These are phyloP conservation scores for Aureobasidium melanogenum DNA, from an alignment of 2,329 filamentous ascomycete species.

Conservation along the genomic window DNA sequence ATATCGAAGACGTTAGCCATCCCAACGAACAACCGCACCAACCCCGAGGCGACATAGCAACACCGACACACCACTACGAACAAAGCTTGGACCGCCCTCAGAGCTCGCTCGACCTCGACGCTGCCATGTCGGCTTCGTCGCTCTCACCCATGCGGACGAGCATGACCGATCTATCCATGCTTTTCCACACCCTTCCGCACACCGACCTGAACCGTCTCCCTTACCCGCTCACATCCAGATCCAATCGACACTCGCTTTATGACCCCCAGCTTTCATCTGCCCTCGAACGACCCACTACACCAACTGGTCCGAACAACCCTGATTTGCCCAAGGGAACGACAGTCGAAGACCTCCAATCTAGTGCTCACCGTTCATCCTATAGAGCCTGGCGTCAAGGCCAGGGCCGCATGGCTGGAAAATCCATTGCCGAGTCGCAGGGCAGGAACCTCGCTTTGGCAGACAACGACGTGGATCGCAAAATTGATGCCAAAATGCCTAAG, in stretches of 20 bases:
- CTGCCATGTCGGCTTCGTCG: neutral
- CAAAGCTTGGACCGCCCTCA: neutral
- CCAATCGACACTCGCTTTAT: conserved; percentile 4
- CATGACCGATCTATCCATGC: conserved; percentile 9
- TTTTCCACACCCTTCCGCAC: conserved; percentile 9
- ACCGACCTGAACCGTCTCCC: neutral
- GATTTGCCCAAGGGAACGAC: neutral
- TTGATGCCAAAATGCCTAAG: conserved; percentile 54
- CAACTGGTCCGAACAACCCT: neutral
- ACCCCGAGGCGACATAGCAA: neutral
- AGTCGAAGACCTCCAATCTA: conserved; percentile 18
- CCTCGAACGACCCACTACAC: conserved; percentile 2
- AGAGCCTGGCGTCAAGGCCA: conserved; percentile 42
- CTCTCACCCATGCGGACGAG: conserved; percentile 4
- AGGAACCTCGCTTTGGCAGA: conserved; percentile 30
- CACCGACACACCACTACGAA: neutral
- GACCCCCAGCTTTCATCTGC: neutral
- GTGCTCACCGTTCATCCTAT: conserved; percentile 37
- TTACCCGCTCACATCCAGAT: neutral
- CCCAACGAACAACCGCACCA: neutral
- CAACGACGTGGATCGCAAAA: conserved; percentile 50
- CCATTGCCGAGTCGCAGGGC: conserved; percentile 28
- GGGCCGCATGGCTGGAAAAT: conserved; percentile 31
- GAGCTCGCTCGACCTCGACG: neutral
- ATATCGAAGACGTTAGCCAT: neutral